These are phyloP conservation scores for Agrostemma githago DNA, from an alignment of 148 eudicot species.

Conservation along the genomic window DNA sequence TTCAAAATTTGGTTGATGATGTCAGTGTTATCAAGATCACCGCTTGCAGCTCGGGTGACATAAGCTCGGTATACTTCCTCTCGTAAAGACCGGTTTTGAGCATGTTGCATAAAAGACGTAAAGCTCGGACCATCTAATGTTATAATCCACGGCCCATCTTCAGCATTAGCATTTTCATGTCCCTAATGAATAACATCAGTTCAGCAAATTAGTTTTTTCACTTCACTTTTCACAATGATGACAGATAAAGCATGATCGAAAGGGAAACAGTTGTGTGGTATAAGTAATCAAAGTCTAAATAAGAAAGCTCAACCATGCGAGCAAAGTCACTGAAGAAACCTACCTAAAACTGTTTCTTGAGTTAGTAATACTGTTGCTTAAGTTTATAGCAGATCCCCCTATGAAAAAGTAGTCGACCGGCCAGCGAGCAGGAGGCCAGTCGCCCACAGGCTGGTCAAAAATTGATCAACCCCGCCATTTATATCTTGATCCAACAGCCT, in stretches of 20 bases:
- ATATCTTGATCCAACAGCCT: too few relatives aligned
- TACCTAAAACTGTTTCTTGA: neutral
- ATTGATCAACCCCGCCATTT: too few relatives aligned
- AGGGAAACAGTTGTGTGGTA: neutral
- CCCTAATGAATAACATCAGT: conserved; percentile 46
- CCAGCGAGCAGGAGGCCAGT: too few relatives aligned
- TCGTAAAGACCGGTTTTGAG: conserved; percentile 68
- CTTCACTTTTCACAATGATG: neutral
- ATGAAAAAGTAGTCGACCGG: too few relatives aligned
- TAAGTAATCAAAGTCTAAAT: neutral
- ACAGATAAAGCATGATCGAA: neutral
- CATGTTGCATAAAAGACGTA: conserved; percentile 92
- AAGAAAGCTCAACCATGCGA: neutral
- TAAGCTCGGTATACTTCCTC: conserved; percentile 94
- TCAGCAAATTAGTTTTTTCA: neutral
- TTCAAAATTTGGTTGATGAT: conserved; percentile 80
- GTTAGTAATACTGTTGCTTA: too few relatives aligned
- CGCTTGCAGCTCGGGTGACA: conserved; percentile 89
- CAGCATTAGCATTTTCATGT: conserved; percentile 88
- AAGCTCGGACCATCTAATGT: conserved; percentile 92
- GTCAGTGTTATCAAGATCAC: conserved; percentile 82
- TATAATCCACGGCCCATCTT: conserved; percentile 93
- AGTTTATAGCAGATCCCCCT: too few relatives aligned
- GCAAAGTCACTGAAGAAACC: conserved; percentile 3
- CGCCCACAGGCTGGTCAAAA: too few relatives aligned